Percentiles rank a stretch among this genome's conserved stretches.
These are phyloP conservation scores for Ascochyta fabae DNA, from an alignment of 2,329 filamentous ascomycete species.

Conservation along the genomic window DNA sequence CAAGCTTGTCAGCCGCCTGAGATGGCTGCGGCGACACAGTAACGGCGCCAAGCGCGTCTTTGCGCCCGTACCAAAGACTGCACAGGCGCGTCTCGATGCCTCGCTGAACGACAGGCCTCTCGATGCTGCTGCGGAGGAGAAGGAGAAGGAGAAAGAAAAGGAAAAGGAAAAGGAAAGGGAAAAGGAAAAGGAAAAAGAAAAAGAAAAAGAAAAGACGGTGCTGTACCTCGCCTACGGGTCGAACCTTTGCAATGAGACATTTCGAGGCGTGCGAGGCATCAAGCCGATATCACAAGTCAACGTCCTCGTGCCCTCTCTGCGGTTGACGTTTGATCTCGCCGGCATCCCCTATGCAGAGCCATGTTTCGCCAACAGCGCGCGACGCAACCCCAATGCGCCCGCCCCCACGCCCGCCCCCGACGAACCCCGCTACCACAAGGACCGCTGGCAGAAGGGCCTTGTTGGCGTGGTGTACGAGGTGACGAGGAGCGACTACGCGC, in stretches of 20 bases:
- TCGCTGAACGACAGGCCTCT: slow-evolving; percentile 39
- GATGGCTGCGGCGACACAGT: slow-evolving; percentile 11
- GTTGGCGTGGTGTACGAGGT: slow-evolving; percentile 97
- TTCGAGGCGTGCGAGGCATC: slow-evolving; percentile 78
- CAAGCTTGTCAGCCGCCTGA: slow-evolving; percentile 21
- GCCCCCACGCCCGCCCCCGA: slow-evolving; percentile 41
- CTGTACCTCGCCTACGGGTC: slow-evolving; percentile 78
- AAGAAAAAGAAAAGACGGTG: slow-evolving; percentile 31
- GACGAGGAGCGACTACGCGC: slow-evolving; percentile 78
- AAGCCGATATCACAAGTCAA: slow-evolving; percentile 80
- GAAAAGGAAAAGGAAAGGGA: slow-evolving; percentile 39
- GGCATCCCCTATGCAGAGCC: slow-evolving; percentile 88
- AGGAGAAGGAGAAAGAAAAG: slow-evolving; percentile 23
- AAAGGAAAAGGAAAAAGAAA: slow-evolving; percentile 44
- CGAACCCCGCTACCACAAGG: slow-evolving; percentile 56
- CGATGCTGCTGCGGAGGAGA: slow-evolving; percentile 34
- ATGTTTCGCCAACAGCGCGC: slow-evolving; percentile 84
- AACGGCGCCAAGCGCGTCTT: slow-evolving; percentile 20
- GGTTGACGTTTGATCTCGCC: slow-evolving; percentile 83
- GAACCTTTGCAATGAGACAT: slow-evolving; percentile 82
- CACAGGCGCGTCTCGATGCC: slow-evolving; percentile 41
- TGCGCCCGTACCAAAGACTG: slow-evolving; percentile 27
- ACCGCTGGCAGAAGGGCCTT: slow-evolving; percentile 79
- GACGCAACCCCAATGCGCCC: slow-evolving; percentile 52
- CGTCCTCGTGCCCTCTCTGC: slow-evolving; percentile 79